Evolutionary conservation across 2,329 filamentous ascomycete species (phyloP), one percentile per base, ranked within the genome.

Genomic region (Acephala macrosclerotiorum): DNA sequence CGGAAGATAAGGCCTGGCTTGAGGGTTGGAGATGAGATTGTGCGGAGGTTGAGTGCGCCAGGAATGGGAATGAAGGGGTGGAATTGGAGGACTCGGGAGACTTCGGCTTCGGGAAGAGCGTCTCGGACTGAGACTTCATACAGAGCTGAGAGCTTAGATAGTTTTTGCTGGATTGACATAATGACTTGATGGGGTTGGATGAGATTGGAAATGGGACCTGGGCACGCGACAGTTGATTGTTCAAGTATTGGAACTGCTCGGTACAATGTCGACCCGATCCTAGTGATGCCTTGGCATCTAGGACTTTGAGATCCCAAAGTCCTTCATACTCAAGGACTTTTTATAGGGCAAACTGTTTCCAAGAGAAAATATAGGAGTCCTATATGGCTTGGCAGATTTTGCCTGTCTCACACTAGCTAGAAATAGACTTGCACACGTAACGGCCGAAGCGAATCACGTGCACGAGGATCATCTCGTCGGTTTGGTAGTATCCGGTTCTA

Each of bases 41-140:
- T 63, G 14, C 69, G 65, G 18, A 69, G 62, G 59, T 71, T 72
- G 7, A 69, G 60, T 8, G 56, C 60, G 4, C 55, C 53, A 1
- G 66, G 40, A 22, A 72, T 57, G 5, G 65, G 49, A 25, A 72
- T 49, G 45, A 72, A 72, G 2, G 71, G 68, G 33, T 53, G n/a
- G 38, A 66, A 42, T 33, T 60, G 29, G 8, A 71, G 29, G 35
- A 66, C 45, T 18, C 36, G 25, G 20, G 25, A 22, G 5, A 69
- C 22, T 36, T 62, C 18, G 25, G 49, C 14, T 53, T 29, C 25
- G 2, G 49, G 49, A 18, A 53, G 7, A 14, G n/a, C 18, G 42
- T 58, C 36, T 26, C 33, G 56, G 22, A 53, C n/a, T 4, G 49
- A 53, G 3, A 29, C 12, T 1, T 53, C 4, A 8, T 33, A 53